Evolutionary conservation across 1,139 yeast genomes (phyloP).

Genomic region (Yamadazyma dushanensis): DNA sequence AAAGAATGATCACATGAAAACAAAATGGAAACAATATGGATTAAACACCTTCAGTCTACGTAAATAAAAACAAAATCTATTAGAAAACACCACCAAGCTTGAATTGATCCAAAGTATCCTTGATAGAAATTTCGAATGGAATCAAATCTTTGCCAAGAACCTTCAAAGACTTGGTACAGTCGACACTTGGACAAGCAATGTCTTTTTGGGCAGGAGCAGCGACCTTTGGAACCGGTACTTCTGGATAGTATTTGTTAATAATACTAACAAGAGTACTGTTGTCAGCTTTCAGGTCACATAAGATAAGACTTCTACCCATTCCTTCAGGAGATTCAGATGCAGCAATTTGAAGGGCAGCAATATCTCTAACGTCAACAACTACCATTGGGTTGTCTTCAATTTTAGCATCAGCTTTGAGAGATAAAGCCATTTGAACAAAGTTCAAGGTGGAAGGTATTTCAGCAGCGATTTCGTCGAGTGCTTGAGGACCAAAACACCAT

Average conservation of each 20-base stretch:
- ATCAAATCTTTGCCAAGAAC: constrained; percentile 31
- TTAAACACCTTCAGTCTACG: constrained; percentile 18
- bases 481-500: constrained; percentile 47
- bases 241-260: constrained; percentile 25
- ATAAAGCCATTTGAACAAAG: constrained; percentile 8
- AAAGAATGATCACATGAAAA: constrained; percentile 26
- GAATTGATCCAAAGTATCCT: constrained; percentile 21
- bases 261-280: constrained; percentile 27
- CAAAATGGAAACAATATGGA: constrained; percentile 40
- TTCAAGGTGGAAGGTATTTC: constrained; percentile 7
- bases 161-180: constrained; percentile 25
- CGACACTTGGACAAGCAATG: constrained; percentile 14
- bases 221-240: constrained; percentile 11
- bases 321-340: constrained; percentile 27
- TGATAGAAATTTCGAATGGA: constrained; percentile 28
- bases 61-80: neutral
- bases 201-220: constrained; percentile 1
- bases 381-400: constrained; percentile 8
- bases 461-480: constrained; percentile 20
- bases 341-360: constrained; percentile 32
- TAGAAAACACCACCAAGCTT: constrained; percentile 2
- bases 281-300: constrained; percentile 24
- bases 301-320: constrained; percentile 23
- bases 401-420: constrained; percentile 13
- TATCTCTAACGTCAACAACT: constrained; percentile 36